Percentiles rank a stretch among this genome's conserved stretches.
Evolutionary conservation across 176 grass and related monocot genomes (phyloP).

Genomic region (Thinopyrum elongatum): DNA sequence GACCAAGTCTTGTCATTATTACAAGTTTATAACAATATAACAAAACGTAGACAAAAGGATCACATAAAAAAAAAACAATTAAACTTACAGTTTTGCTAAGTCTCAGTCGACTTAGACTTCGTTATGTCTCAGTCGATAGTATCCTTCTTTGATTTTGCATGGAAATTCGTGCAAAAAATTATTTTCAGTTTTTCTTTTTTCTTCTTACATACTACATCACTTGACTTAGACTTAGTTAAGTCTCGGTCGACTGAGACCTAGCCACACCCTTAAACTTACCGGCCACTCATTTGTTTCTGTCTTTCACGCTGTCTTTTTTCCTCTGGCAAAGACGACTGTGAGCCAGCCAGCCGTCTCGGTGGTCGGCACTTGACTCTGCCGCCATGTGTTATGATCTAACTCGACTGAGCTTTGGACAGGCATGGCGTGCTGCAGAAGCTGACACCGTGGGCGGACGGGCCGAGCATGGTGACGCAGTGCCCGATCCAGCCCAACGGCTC

Average conservation of each 20-base stretch:
- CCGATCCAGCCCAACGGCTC: slow-evolving; percentile 44
- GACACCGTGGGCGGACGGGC: slow-evolving; percentile 62
- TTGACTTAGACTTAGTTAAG: too few species aligned
- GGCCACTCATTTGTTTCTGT: not conserved
- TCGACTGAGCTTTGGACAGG: slow-evolving; percentile 11
- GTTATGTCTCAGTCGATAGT: too few species aligned
- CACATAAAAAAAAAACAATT: too few species aligned
- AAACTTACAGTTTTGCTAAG: too few species aligned
- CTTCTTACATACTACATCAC: too few species aligned
- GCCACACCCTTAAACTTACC: too few species aligned
- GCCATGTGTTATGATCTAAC: not conserved
- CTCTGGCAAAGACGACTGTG: not conserved
- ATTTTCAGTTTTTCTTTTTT: too few species aligned
- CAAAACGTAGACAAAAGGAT: not conserved
- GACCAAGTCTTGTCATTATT: not conserved
- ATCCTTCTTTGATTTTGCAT: too few species aligned
- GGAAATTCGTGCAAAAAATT: too few species aligned
- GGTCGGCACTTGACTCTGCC: not conserved
- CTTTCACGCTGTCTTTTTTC: not conserved
- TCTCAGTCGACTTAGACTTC: too few species aligned
- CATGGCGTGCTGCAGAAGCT: slow-evolving; percentile 50
- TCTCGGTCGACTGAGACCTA: too few species aligned
- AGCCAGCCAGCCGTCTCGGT: too few species aligned
- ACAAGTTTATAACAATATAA: slow-evolving; percentile 11
- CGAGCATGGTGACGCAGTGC: slow-evolving; percentile 60